Evolutionary conservation across 345 rosid genomes (phyloP).

Genomic region (Hevea brasiliensis): DNA sequence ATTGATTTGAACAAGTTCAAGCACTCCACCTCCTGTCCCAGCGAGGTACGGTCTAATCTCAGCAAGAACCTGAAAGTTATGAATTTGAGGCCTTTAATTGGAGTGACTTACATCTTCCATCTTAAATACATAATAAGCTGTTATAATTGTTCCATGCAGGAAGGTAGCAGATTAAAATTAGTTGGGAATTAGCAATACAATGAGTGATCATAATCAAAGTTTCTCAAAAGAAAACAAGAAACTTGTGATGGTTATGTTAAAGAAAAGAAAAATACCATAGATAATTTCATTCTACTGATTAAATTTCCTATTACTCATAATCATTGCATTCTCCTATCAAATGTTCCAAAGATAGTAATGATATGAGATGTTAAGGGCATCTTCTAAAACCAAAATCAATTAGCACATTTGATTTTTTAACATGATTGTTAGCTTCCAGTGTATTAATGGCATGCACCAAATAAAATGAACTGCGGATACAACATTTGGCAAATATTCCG

Average conservation of each 20-base stretch:
- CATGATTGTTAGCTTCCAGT: neutral
- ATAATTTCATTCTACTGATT: neutral
- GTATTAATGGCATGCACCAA: neutral
- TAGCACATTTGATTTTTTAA: neutral
- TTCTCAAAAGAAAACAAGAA: neutral
- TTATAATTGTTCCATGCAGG: neutral
- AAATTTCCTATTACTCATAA: neutral
- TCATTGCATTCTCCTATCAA: neutral
- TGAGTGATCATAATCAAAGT: neutral
- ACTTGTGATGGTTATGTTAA: neutral
- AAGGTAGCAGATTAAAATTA: neutral
- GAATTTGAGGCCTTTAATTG: neutral
- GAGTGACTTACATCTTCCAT: neutral
- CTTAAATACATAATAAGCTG: neutral
- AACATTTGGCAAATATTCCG: neutral
- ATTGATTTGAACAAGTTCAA: constrained; percentile 69
- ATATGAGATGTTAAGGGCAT: neutral
- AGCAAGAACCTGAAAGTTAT: constrained; percentile 56
- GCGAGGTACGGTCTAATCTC: constrained; percentile 87
- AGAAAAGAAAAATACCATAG: neutral
- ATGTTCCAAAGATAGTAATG: neutral
- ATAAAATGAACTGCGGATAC: neutral
- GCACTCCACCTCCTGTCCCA: constrained; percentile 85
- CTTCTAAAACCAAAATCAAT: neutral
- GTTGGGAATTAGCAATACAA: neutral